Base-by-base conservation (phyloP, 2,329 filamentous ascomycete species). In the Paracoccidioides brasiliensis region DNA sequence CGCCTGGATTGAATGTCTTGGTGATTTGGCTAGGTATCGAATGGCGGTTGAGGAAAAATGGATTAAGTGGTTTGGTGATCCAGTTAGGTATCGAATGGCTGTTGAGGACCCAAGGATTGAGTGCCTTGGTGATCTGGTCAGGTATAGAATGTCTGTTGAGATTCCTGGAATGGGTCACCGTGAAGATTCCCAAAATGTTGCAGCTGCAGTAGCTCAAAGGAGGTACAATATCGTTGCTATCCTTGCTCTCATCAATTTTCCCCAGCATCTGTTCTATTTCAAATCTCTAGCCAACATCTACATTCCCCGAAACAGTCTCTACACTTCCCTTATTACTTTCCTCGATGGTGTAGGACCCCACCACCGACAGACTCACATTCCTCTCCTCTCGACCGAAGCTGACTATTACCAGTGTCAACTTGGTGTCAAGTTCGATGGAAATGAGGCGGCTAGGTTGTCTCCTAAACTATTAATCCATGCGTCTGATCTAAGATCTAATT, bases 141-240 rank as follows among this genome's bases (percentile, higher is more conserved):
- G 90, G 22, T 96, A 94, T 63, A 77, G 85, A 0, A 96, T 96
- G 90, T 89, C 90, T 0, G 90, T 96, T 46, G 90, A 96, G 67
- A 86, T 95, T 44, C 82, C 86, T 32, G 85, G 93, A 58, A 77
- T 86, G 22, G 72, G 80, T 1, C 86, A 91, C 55, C 76, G 86
- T 0, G 88, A 95, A 51, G 80, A 83, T 0, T 97, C 91, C 91
- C 87, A 86, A 0, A 78, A 79, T 0, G 87, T 95, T 0, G 86
- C 86, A 33, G 81, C 82, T 0, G 88, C 90, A 0, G 79, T 79
- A 0, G 83, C 86, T 0, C 91, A 91, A 0, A 77, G 90, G 0
- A 75, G 97, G 0, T 93, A 95, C 57, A 90, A 97, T 61, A 90
- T 96, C 64, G 74, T 96, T 0, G 91, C 90, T 0, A 81, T 83